Base-by-base conservation (phyloP, 805 yeast genomes). In the Candida broadrunensis region DNA sequence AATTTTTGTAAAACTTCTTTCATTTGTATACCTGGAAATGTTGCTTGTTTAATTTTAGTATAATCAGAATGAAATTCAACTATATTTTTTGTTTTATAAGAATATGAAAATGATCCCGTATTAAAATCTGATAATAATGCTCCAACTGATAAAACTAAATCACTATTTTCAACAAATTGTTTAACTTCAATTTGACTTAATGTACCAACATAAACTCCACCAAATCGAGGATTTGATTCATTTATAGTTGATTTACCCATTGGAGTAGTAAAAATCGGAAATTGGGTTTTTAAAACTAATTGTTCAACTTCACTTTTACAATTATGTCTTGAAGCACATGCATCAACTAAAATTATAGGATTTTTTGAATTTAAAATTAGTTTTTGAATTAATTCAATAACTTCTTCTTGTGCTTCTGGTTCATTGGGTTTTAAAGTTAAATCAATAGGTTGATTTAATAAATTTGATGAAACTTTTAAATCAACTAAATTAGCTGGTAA, bases 151-250 rank as follows among this genome's bases (percentile, higher is more conserved):
- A 87, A 63, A 42, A 87, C 74, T 63, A 86, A 73, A 66, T 87
- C 96, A 70, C 67, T 56, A 31, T 51, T 45, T 54, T 67, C 72
- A 30, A 67, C 72, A 15, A 63, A 61, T 39, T 61, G 65, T 48
- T 61, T 65, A 25, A 67, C 71, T 26, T 55, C 55, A 3, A 71
- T 70, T 36, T 60, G 56, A 15, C 95, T 83, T 53, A 88, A 69
- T n/a, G 85, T 73, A 54, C 96, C 96, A 43, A 86, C 86, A 61
- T 87, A 87, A 43, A 83, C 88, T 65, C 96, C 96, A 51, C 88
- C 88, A 65, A 78, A 87, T 65, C 87, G 71, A 47, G 80, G 77
- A 61, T 80, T 75, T 46, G 73, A 73, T 67, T 87, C 96, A 63
- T 84, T 81, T 52, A 86, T 78, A 19, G 80, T 72, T 45, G 88